A percentile compares a stretch with the other conserved stretches of the same genome.
phyloP scores from a whole-genome alignment of 2,329 filamentous ascomycete genomes.

The Nigrospora osmanthi region DNA sequence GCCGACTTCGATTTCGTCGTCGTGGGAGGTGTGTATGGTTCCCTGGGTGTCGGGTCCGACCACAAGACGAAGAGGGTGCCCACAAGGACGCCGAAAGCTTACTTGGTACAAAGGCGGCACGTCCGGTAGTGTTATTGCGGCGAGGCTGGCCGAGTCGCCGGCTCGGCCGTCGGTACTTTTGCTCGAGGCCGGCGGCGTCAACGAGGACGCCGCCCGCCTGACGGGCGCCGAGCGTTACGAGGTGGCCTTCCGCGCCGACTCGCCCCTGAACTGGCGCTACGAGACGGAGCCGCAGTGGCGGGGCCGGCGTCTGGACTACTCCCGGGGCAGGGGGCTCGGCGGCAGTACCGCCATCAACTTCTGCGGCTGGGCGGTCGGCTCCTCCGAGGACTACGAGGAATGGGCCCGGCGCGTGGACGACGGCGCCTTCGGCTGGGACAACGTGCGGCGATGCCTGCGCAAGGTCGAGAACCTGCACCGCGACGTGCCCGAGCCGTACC shows the following conservation, averaged over 20 bases:
- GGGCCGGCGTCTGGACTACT: constrained; percentile 27
- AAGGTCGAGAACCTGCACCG: constrained; percentile 38
- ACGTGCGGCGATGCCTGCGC: constrained; percentile 25
- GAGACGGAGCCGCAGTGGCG: constrained; percentile 27
- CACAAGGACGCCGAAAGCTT: no score
- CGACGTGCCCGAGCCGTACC: constrained; percentile 16
- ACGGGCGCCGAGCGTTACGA: constrained; percentile 33
- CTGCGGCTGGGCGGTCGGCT: constrained; percentile 34
- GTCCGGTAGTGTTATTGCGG: constrained; percentile 41
- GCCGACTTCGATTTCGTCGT: constrained; percentile 8
- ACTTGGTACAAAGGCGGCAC: constrained; percentile 35
- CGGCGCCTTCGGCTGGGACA: constrained; percentile 36
- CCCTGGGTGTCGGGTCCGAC: neutral
- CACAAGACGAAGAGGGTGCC: neutral
- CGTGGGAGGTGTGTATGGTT: constrained; percentile 7
- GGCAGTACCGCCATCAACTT: constrained; percentile 34
- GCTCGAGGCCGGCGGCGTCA: constrained; percentile 38
- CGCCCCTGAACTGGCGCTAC: constrained; percentile 34
- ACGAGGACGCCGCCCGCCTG: constrained; percentile 26
- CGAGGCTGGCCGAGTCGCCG: constrained; percentile 31
- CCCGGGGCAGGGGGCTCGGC: constrained; percentile 29
- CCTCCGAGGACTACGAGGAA: constrained; percentile 43
- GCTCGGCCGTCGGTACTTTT: constrained; percentile 38
- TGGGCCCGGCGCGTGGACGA: constrained; percentile 40
- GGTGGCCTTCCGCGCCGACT: constrained; percentile 29